Base-by-base conservation (phyloP, 768 basidiomycete genomes). In the Hebeloma cylindrosporum region DNA sequence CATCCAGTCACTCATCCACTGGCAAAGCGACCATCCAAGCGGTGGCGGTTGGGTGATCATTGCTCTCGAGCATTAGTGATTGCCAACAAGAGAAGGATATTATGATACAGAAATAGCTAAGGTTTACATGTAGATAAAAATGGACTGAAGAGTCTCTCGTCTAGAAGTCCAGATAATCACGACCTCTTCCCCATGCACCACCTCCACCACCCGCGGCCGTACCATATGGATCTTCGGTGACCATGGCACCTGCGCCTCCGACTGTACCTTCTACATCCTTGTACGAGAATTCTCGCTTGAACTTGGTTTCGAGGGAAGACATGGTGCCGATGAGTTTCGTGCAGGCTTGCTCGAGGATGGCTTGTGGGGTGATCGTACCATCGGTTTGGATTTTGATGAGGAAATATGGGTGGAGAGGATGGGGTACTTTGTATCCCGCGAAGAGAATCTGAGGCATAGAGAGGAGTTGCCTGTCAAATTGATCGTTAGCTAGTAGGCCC, bases 341-440 rank as follows among this genome's bases (percentile, higher is more conserved):
- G 61, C 89, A 90, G 0, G 93, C 92, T 45, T 84, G 76, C 59
- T 94, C 88, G 18, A 98, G 79, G 14, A 85, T 82, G 16, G 77
- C 80, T 53, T 90, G 79, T 1, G 95, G 93, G 13, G 93, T 88
- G 34, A 83, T 67, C 1, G 80, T 74, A 17, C 93, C 91, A 65
- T 97, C 93, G 2, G 94, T 97, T 68, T 97, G 96, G 43, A 98
- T 81, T 66, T 96, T 97, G 66, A 99, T 80, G 45, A 90, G 74
- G 69, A 98, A 95, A 63, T 93, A 79, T 6, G 94, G 93, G 52
- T 96, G 91, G 16, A 95, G 81, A 1, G 96, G 95, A 59, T 97
- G 96, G 0, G 95, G 95, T 28, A 93, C 92, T 71, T 94, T 93
- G 82, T 98, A 98, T 1, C 96, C 96, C 1, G 94, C 94, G 62